Base-by-base conservation (phyloP, 1,139 yeast species). In the Blastobotrys malaysiensis region DNA sequence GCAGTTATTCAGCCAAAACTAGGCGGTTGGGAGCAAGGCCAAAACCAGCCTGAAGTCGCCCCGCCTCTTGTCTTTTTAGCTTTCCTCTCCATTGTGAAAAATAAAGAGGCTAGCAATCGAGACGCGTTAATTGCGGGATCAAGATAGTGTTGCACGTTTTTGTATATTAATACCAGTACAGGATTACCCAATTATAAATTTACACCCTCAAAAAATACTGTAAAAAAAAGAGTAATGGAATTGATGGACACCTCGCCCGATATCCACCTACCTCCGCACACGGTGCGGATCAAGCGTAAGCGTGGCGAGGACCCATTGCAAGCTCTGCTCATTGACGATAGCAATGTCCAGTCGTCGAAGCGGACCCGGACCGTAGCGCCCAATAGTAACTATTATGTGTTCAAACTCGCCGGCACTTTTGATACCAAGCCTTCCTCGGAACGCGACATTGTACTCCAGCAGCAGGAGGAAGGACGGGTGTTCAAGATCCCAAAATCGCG, bases 241-340 rank as follows among this genome's bases (percentile, higher is more conserved):
- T 18, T 43, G 43, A 54, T 54, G 57, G 57, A 54, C 27, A 54
- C 57, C 49, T 47, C 52, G 18, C 51, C 50, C 18, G 57, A 52
- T 48, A 45, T 7, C 36, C 55, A 26, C 48, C 53, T 51, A 18
- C 66, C 63, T 18, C 65, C 65, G 20, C 63, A 61, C 24, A 76
- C 86, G 18, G 82, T 90, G 51, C 77, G 97, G 57, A 86, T 91
- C 68, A 91, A 91, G 71, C 78, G 98, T 59, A 85, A 86, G 66
- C 77, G 96, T 57, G 84, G 83, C 54, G 95, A 88, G 64, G 96
- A 88, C 61, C 96, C 97, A 1, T 76, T 91, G 21, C 89, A 87
- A 62, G 96, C 97, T 0, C 76, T 91, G 60, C 13, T 74, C 44
- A 61, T 74, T 49, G 77, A 74, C 52, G 72, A 67, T 49, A 64